Evolutionary conservation across 306 rosid species (phyloP).

Genomic region (Neltuma alba): DNA sequence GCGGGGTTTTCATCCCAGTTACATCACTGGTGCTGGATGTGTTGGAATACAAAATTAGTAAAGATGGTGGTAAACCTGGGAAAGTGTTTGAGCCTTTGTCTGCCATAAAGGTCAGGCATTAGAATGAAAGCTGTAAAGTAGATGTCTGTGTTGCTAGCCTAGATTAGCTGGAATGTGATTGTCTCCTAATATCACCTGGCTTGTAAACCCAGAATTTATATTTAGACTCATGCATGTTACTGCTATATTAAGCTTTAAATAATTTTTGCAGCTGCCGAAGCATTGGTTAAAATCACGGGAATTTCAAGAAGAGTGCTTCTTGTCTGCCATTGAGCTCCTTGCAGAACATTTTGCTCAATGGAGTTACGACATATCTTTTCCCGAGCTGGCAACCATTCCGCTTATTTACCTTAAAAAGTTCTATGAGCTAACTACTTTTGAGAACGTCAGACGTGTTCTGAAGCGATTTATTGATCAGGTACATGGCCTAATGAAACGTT

Average conservation of each 20-base stretch:
- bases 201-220: constrained; percentile 10
- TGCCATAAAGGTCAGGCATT: constrained; percentile 64
- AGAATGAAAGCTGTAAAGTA: background rate
- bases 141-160: background rate
- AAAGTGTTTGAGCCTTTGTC: constrained; percentile 50
- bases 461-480: constrained; percentile 94
- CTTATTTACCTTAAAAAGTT: constrained; percentile 75
- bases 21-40: constrained; percentile 74
- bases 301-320: constrained; percentile 73
- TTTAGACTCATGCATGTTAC: constrained; percentile 10
- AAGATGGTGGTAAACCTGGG: constrained; percentile 68
- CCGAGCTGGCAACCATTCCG: constrained; percentile 83
- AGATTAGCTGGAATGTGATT: background rate
- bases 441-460: constrained; percentile 68
- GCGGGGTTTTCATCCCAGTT: constrained; percentile 88
- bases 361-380: constrained; percentile 87
- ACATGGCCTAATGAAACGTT: constrained; percentile 32
- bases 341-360: constrained; percentile 83
- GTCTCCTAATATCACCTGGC: constrained; percentile 6
- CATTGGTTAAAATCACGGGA: constrained; percentile 81
- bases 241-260: constrained; percentile 31
- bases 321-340: constrained; percentile 80
- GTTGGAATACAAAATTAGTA: constrained; percentile 68
- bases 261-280: constrained; percentile 76
- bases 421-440: constrained; percentile 60